Base-by-base conservation (phyloP, 306 rosid genomes). In the Trifolium dubium region DNA sequence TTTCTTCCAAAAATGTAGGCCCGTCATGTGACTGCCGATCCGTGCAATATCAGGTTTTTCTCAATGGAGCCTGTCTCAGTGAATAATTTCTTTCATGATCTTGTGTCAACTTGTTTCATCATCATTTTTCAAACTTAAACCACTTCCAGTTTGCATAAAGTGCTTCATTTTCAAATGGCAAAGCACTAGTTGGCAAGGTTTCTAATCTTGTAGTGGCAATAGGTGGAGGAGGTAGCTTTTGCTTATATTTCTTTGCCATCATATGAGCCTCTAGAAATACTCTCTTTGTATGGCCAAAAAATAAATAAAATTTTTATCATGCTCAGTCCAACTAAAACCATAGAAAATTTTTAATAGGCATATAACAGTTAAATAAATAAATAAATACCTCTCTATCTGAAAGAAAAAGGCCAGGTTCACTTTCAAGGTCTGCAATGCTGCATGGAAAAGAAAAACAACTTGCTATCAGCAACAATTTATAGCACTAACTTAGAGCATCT, bases 341-440 rank as follows among this genome's bases (percentile, higher is more conserved):
- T 13, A 64, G 2, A 70, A 13, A 74, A 71, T 5, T 29, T 43
- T 62, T 41, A 61, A 65, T 10, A 69, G 15, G 37, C 18, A 64
- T 73, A 67, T 44, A 71, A 40, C 28, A 69, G 67, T 37, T 23
- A 75, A 76, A 66, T 9, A 30, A 39, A 35, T n/a, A n/a, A 17
- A 63, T 14, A 30, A 39, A 35, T 60, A 84, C 99, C 96, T 92
- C 90, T 72, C 84, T 92, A 84, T 94, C 77, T 43, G 92, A 79
- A 55, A 90, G 79, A 76, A 94, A 89, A 62, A 94, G 95, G 66
- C 96, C 99, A 28, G 88, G 92, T 78, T 90, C 96, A 41, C 95
- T 94, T 82, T 94, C 97, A 67, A 94, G 97, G 30, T 80, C 97
- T 5, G 96, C 99, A 65, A 79, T 94, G 84, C 99, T 94, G 91